Evolutionary conservation across 208 protist genomes (phyloP).

Genomic region (Leishmania martiniquensis): DNA sequence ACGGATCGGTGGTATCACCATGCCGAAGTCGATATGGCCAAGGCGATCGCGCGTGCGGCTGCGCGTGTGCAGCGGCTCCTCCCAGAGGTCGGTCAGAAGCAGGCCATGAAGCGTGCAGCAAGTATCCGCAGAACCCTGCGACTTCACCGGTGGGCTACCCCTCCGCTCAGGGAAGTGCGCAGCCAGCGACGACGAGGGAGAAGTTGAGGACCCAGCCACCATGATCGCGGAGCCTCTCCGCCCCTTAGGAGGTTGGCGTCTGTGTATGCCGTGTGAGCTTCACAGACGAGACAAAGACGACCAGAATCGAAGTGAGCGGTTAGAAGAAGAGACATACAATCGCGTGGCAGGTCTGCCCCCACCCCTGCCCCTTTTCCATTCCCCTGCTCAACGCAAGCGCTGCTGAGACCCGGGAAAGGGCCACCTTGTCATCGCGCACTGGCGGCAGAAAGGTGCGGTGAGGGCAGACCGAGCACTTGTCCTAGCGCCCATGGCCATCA

Average conservation of each 20-base stretch:
- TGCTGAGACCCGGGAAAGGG: background rate
- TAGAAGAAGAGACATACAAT: background rate
- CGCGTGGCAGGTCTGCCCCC: background rate
- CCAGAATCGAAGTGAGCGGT: background rate
- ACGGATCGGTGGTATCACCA: constrained; percentile 77
- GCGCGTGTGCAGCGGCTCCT: constrained; percentile 67
- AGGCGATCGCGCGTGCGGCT: constrained; percentile 76
- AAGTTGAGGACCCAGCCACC: background rate
- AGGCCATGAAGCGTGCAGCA: constrained; percentile 29
- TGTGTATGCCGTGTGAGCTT: background rate
- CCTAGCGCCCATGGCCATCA: too few species aligned
- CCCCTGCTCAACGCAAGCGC: background rate
- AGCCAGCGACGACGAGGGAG: constrained; percentile 1
- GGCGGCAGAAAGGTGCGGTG: background rate
- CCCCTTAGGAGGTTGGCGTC: background rate
- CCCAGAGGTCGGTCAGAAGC: constrained; percentile 78
- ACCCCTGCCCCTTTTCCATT: background rate
- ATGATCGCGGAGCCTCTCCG: background rate
- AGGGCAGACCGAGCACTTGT: background rate
- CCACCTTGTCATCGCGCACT: background rate
- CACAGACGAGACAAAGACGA: constrained; percentile 4
- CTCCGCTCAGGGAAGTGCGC: constrained; percentile 19
- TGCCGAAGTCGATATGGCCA: constrained; percentile 89
- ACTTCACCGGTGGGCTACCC: background rate
- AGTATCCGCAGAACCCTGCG: background rate